A percentile compares a stretch with the other conserved stretches of the same genome.
Conservation (phyloP, 257 asterid species). For the Przewalskia tangutica region DNA sequence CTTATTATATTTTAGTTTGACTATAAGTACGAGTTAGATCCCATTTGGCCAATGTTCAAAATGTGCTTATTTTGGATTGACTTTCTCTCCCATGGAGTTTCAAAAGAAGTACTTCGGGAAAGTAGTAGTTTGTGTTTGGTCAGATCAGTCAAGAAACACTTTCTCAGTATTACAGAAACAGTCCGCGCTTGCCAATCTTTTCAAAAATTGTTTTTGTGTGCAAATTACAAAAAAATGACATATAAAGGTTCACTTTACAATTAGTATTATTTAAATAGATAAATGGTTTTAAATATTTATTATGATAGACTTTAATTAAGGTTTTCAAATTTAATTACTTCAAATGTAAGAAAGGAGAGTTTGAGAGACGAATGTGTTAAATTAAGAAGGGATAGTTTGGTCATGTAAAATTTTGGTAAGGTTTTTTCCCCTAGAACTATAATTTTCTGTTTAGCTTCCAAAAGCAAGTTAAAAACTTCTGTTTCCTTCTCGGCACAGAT, state of each 20-base stretch:
- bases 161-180: neutral
- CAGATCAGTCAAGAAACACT: no score
- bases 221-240: neutral
- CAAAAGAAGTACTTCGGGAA: neutral
- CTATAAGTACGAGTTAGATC: neutral
- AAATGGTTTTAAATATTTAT: no score
- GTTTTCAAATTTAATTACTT: neutral
- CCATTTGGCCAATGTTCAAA: neutral
- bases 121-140: neutral
- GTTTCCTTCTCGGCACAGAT: neutral
- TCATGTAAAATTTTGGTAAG: neutral
- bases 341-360: neutral
- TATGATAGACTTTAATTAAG: neutral
- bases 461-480: neutral
- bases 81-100: neutral
- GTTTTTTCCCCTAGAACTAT: neutral
- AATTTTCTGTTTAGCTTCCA: neutral
- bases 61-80: neutral
- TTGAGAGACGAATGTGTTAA: neutral
- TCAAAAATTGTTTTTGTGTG: neutral
- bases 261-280: neutral
- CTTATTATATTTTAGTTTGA: no score
- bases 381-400: neutral
- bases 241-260: neutral
- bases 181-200: neutral